phyloP scores from a whole-genome alignment of 2,329 filamentous ascomycete species.

The Monilinia fructigena region DNA sequence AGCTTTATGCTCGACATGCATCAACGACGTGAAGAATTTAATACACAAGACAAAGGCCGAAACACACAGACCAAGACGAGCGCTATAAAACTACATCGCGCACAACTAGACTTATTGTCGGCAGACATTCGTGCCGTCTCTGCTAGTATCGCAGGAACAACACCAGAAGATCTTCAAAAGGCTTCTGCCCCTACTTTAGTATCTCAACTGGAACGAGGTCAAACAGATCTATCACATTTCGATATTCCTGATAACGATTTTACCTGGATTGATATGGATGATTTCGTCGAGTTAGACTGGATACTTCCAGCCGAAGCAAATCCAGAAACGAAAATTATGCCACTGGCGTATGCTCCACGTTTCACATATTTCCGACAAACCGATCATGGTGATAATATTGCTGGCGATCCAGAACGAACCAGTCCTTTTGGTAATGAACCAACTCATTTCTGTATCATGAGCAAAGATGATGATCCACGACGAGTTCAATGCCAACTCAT shows the following conservation, averaged over 20 bases:
- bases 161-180: slow-evolving; percentile 70
- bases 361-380: slow-evolving; percentile 98
- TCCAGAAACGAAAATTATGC: slow-evolving; percentile 90
- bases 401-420: slow-evolving; percentile 75
- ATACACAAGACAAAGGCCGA: slow-evolving; percentile 72
- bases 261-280: slow-evolving; percentile 99
- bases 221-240: slow-evolving; percentile 79
- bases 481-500: slow-evolving; percentile 86
- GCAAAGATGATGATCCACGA: slow-evolving; percentile 81
- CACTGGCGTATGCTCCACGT: slow-evolving; percentile 86
- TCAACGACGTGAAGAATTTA: slow-evolving; percentile 88
- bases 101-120: slow-evolving; percentile 85
- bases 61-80: slow-evolving; percentile 79
- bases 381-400: slow-evolving; percentile 78
- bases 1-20: slow-evolving; percentile 98
- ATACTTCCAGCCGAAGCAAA: slow-evolving; percentile 86
- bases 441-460: slow-evolving; percentile 95
- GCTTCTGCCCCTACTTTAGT: slow-evolving; percentile 51
- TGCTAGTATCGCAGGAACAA: slow-evolving; percentile 80
- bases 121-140: slow-evolving; percentile 93
- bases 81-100: slow-evolving; percentile 93
- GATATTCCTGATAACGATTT: slow-evolving; percentile 94
- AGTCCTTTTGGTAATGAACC: slow-evolving; percentile 92
- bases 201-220: slow-evolving; percentile 54
- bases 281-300: slow-evolving; percentile 98